Evolutionary conservation across 1,139 yeast genomes (phyloP).

Genomic region (Sugiyamaella paludigena): DNA sequence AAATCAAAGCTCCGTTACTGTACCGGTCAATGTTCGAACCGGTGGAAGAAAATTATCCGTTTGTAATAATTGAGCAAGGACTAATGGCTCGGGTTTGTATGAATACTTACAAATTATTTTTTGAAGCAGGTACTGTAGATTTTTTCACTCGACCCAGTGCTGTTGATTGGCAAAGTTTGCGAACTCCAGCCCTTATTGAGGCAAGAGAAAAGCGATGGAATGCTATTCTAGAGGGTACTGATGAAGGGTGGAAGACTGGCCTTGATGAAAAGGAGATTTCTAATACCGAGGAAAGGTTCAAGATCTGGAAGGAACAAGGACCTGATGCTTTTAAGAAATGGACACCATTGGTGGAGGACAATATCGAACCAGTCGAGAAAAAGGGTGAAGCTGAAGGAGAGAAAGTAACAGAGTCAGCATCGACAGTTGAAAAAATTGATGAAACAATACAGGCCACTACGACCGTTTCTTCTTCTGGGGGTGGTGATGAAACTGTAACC

Average conservation of each 20-base stretch:
- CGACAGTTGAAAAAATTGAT: constrained; percentile 25
- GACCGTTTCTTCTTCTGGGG: constrained; percentile 17
- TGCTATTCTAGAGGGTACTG: constrained; percentile 34
- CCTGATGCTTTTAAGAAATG: constrained; percentile 24
- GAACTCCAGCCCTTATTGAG: constrained; percentile 23
- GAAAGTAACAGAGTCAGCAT: constrained; percentile 20
- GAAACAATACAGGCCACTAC: constrained; percentile 36
- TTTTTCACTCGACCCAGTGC: constrained; percentile 51
- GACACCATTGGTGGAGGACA: constrained; percentile 4
- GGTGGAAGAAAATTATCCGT: constrained; percentile 55
- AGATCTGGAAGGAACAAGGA: constrained; percentile 33
- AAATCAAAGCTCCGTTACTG: constrained; percentile 35
- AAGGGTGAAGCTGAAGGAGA: constrained; percentile 19
- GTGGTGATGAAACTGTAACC: constrained; percentile 4
- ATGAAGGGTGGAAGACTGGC: constrained; percentile 39
- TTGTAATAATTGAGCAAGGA: constrained; percentile 56
- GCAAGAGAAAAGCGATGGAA: constrained; percentile 26
- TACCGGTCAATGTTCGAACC: constrained; percentile 43
- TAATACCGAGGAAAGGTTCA: constrained; percentile 32
- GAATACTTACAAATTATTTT: constrained; percentile 75
- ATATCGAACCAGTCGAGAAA: constrained; percentile 4
- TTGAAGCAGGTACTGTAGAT: constrained; percentile 81
- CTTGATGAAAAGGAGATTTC: constrained; percentile 25
- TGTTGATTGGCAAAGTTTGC: constrained; percentile 3
- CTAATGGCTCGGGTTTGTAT: constrained; percentile 77